phyloP scores from a whole-genome alignment of 2,329 filamentous ascomycete species.

The Hymenoscyphus repandus region DNA sequence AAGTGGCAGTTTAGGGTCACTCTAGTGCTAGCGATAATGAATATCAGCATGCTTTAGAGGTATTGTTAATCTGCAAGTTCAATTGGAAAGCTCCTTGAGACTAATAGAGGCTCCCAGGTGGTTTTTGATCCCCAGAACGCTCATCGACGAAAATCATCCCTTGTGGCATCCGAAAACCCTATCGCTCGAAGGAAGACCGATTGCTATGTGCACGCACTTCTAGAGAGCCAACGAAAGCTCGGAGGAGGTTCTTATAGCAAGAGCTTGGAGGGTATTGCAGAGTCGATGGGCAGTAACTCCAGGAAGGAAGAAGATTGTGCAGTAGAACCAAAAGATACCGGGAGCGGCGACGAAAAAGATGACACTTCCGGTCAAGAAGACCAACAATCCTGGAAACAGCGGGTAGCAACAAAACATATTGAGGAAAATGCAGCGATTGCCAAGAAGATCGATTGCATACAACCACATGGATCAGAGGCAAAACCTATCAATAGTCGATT shows the following conservation, averaged over 20 bases:
- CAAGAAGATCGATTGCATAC: constrained; percentile 1
- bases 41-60: constrained; percentile 38
- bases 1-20: constrained; percentile 14
- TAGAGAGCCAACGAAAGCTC: constrained; percentile 49
- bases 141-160: constrained; percentile 61
- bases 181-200: constrained; percentile 42
- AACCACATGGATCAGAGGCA: constrained; percentile 12
- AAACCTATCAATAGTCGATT: constrained; percentile 54
- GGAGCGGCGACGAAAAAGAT: constrained; percentile 4
- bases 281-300: constrained; percentile 18
- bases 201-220: constrained; percentile 61
- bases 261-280: constrained; percentile 26
- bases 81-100: not conserved
- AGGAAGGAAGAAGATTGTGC: constrained; percentile 11
- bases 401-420: constrained; percentile 12
- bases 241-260: constrained; percentile 26
- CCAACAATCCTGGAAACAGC: constrained; percentile 49
- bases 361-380: constrained; percentile 45
- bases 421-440: constrained; percentile 13
- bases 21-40: constrained; percentile 30
- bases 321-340: constrained; percentile 2
- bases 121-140: constrained; percentile 56
- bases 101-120: constrained; percentile 36
- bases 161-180: constrained; percentile 42
- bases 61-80: constrained; percentile 26